Evolutionary conservation across 148 eudicot species (phyloP), one percentile per base, ranked within the genome.

Genomic region (Amaranthus hypochondriacus): DNA sequence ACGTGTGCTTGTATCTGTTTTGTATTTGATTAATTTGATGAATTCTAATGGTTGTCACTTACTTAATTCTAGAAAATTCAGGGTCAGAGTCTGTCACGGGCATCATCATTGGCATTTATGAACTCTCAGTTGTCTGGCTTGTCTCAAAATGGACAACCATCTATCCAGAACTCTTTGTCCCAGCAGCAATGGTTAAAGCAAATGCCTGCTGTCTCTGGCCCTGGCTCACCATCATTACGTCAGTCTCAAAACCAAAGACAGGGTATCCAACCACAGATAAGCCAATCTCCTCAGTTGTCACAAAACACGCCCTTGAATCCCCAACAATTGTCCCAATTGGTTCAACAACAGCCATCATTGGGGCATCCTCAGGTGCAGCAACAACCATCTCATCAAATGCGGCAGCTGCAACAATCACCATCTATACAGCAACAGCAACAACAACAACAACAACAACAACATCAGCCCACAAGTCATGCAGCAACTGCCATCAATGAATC

Each of bases 181-280:
- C 97, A 87, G 81, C 98, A 91, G 75, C 94, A 91, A 77, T 95
- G 96, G 93, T 68, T 85, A 75, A 92, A 92, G 83, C 97, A 92
- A 82, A 83, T 90, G 81, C 90, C 94, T 9, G 64, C 86, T 7
- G 88, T 91, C 76, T 83, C 98, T 57, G 70, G 83, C 49, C 85
- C 97, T 56, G 88, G 84, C 71, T 86, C 97, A 52, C 69, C 93
- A 62, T 90, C 97, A 68, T 64, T 75, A 39, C 97, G 93, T 77
- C 81, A 89, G 74, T 96, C 86, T 73, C 89, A 82, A 84, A 90
- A 88, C 56, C 93, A 84, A 69, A 83, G 85, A 74, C 80, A 81
- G 47, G 78, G 84, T 42, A 7, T 81, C n/a, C 97, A 87, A 44
- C 91, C 89, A 28, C 92, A 91, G 52, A 54, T 89, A 59, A 76